Base-by-base conservation (phyloP, 805 yeast genomes). In the Suhomyces pyralidae region DNA sequence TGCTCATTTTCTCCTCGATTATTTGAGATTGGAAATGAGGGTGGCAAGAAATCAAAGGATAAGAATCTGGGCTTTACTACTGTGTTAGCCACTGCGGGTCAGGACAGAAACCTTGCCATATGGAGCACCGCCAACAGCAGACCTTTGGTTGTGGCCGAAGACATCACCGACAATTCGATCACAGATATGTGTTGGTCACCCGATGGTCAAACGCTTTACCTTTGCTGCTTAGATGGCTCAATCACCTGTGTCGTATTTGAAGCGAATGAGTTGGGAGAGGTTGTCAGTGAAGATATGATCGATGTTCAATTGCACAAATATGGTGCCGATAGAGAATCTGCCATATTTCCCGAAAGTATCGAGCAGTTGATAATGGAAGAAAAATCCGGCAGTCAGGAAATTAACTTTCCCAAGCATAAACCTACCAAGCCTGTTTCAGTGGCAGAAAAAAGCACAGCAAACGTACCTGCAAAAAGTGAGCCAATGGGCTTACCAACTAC, bases 41-140 rank as follows among this genome's bases (percentile, higher is more conserved):
- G 54, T 56, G 53, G 48, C 45, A 59, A 26, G 50, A 56, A 3
- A 46, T 48, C 32, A 40, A 52, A 45, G 34, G 59, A 59, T 8
- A 58, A 56, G 17, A 61, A 77, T 10, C 67, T 54, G 34, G 66
- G 67, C 56, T 71, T 79, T 49, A 77, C 87, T 7, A 86, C 97
- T 0, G 81, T 93, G 0, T 76, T 93, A n/a, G 97, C 97, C 2
- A 88, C 97, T 26, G 97, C 93, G 12, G 98, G 98, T 9, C 98
- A 93, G 69, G 99, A 93, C 68, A 84, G 89, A 61, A 81, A 91
- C 1, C 69, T 94, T 38, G 96, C 91, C 0, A 75, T 93, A 5
- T 93, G 99, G 99, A 85, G 84, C 61, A 93, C 97, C 0, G 70
- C 81, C 2, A 78, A 78, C 49, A 81, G 91, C 4, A 77, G 89